Evolutionary conservation across 2,329 filamentous ascomycete species (phyloP), one percentile per base, ranked within the genome.

Genomic region (Fusarium pseudograminearum): DNA sequence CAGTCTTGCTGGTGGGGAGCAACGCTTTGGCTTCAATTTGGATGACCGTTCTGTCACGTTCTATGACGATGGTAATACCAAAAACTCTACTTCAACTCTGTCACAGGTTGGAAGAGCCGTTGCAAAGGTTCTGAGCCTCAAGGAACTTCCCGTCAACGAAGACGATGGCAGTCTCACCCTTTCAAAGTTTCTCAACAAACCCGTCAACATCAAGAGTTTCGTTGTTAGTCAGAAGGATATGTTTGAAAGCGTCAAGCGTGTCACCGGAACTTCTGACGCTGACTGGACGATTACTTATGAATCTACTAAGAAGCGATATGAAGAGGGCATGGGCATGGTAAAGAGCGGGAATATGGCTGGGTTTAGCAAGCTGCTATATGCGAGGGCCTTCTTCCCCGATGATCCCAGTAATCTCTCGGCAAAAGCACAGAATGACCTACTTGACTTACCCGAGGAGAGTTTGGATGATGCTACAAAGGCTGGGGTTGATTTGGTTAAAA

Each of bases 171-270:
- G 81, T 76, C 42, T 77, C 7, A 65, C 71, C 3, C 72, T 83
- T 0, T 88, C 22, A 75, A 78, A 9, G 67, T 79, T 67, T 62
- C 77, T n/a, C 12, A 87, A 89, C 76, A 80, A 82, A 53, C 61
- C 68, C 4, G 70, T 89, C 8, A 86, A 83, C 67, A 58, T 89
- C n/a, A 80, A 79, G 36, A 88, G 85, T 47, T 91, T 90, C 77
- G 73, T 78, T 2, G 66, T 90, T 59, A 87, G 77, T 64, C 90
- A 92, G 74, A 82, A 81, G 28, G 89, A 92, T 10, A 90, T 92
- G 78, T 83, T 91, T 62, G 85, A 85, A 40, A 84, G 83, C 24
- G 79, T 89, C 20, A 83, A 89, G 70, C 85, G 87, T 1, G 88
- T 89, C 16, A 86, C 86, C 0, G 83, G 83, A 0, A 87, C 85